Evolutionary conservation across 805 yeast genomes (phyloP).

Genomic region (Hanseniaspora lindneri): DNA sequence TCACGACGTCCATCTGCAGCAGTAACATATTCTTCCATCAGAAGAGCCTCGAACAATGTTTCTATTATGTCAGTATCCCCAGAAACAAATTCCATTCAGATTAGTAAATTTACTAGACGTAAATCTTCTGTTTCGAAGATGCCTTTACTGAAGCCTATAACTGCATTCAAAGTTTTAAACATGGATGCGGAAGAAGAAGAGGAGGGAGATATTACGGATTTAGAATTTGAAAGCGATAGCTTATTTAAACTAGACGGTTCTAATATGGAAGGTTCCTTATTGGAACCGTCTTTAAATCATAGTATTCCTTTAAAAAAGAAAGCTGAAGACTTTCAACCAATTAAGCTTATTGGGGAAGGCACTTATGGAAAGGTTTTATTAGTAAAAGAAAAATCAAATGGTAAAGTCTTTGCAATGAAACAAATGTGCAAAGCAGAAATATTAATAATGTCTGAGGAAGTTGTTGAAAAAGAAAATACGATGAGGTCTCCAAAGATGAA

Average conservation of each 20-base stretch:
- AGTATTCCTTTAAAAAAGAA: conserved; percentile 16
- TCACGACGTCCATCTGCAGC: background rate
- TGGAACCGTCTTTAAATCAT: background rate
- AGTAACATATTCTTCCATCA: conserved; percentile 5
- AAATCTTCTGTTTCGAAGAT: conserved; percentile 13
- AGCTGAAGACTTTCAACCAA: conserved; percentile 51
- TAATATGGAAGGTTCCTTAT: conserved; percentile 14
- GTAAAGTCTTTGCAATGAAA: conserved; percentile 70
- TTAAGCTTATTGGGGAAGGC: conserved; percentile 74
- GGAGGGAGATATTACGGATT: background rate
- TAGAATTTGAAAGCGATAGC: background rate
- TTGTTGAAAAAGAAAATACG: conserved; percentile 18
- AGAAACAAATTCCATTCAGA: background rate
- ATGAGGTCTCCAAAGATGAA: conserved; percentile 26
- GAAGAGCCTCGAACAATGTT: background rate
- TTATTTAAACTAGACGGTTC: conserved; percentile 9
- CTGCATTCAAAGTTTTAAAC: conserved; percentile 4
- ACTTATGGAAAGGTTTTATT: conserved; percentile 79
- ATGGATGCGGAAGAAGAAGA: background rate
- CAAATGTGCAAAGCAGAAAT: conserved; percentile 74
- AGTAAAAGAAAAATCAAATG: conserved; percentile 53
- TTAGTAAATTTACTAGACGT: conserved; percentile 3
- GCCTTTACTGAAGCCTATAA: background rate
- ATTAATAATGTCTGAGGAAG: conserved; percentile 35
- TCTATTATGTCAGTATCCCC: conserved; percentile 13